Evolutionary conservation across 192 early-diverging fungal genomes (phyloP).

Genomic region (Glomus cerebriforme): DNA sequence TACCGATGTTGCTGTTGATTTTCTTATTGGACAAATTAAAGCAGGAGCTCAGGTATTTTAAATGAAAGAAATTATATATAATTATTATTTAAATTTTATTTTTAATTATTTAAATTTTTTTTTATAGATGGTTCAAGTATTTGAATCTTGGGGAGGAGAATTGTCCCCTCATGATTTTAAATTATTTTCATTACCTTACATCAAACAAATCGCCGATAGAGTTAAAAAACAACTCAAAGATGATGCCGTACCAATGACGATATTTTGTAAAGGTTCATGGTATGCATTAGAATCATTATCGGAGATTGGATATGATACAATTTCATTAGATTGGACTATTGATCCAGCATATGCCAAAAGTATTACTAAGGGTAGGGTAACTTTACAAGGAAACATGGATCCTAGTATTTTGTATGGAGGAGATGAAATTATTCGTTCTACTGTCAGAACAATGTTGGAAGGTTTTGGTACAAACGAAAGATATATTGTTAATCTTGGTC

Average conservation of each 20-base stretch:
- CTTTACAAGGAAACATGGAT: slow-evolving; percentile 96
- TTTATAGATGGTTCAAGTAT: slow-evolving; percentile 87
- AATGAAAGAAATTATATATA: background rate
- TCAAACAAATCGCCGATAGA: slow-evolving; percentile 73
- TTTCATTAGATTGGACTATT: slow-evolving; percentile 92
- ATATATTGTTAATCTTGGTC: slow-evolving; percentile 96
- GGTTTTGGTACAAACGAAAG: slow-evolving; percentile 69
- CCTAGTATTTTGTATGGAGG: slow-evolving; percentile 80
- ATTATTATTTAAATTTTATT: background rate
- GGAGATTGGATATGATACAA: slow-evolving; percentile 75
- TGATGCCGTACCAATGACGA: slow-evolving; percentile 77
- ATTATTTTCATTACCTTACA: slow-evolving; percentile 87
- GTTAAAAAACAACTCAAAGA: slow-evolving; percentile 64
- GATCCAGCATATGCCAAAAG: slow-evolving; percentile 63
- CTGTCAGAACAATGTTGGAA: slow-evolving; percentile 77
- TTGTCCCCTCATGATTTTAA: slow-evolving; percentile 80
- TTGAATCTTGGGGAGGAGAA: slow-evolving; percentile 97
- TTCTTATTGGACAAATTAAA: slow-evolving; percentile 87
- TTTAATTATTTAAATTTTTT: background rate
- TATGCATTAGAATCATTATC: slow-evolving; percentile 77
- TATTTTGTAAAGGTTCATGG: slow-evolving; percentile 93
- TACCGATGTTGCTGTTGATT: slow-evolving; percentile 83
- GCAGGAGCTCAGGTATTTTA: slow-evolving; percentile 89
- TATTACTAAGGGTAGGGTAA: slow-evolving; percentile 55
- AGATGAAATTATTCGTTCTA: slow-evolving; percentile 69